Evolutionary conservation across 768 basidiomycete genomes (phyloP).

Genomic region (Agaricus subrufescens): DNA sequence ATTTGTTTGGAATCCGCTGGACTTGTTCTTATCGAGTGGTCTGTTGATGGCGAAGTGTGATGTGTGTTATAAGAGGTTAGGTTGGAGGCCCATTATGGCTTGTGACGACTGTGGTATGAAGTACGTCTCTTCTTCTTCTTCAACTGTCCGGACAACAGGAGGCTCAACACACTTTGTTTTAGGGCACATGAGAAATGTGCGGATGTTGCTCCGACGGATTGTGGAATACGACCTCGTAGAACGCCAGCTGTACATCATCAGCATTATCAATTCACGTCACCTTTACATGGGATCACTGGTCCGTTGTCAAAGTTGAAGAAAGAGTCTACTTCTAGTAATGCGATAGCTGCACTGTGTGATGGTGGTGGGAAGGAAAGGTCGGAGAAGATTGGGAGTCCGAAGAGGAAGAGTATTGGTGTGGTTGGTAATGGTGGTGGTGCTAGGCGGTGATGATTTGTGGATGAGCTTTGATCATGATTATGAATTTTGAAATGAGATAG

Average conservation of each 20-base stretch:
- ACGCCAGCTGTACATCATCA: background rate
- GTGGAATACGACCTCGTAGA: conserved; percentile 42
- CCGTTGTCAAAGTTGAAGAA: conserved; percentile 37
- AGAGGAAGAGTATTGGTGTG: conserved; percentile 18
- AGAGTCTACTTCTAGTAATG: conserved; percentile 9
- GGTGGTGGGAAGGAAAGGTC: conserved; percentile 18
- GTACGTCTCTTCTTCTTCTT: conserved; percentile 30
- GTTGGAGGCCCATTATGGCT: conserved; percentile 80
- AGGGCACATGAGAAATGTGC: conserved; percentile 89
- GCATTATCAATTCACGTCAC: conserved; percentile 8
- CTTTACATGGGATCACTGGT: conserved; percentile 25
- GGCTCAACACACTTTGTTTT: conserved; percentile 8
- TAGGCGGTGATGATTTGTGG: too few species aligned
- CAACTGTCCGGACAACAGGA: conserved; percentile 4
- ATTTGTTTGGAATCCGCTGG: conserved; percentile 69
- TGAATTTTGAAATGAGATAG: too few species aligned
- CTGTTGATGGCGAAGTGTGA: conserved; percentile 76
- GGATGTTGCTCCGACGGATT: conserved; percentile 75
- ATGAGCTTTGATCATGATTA: too few species aligned
- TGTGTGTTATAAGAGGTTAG: conserved; percentile 75
- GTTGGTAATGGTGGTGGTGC: too few species aligned
- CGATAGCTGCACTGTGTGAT: conserved; percentile 22
- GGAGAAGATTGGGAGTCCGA: conserved; percentile 9
- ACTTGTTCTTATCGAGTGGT: conserved; percentile 73
- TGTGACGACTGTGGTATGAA: conserved; percentile 88